Conservation (phyloP, 495 filamentous ascomycete species). For the Penicillium cinerascens region DNA sequence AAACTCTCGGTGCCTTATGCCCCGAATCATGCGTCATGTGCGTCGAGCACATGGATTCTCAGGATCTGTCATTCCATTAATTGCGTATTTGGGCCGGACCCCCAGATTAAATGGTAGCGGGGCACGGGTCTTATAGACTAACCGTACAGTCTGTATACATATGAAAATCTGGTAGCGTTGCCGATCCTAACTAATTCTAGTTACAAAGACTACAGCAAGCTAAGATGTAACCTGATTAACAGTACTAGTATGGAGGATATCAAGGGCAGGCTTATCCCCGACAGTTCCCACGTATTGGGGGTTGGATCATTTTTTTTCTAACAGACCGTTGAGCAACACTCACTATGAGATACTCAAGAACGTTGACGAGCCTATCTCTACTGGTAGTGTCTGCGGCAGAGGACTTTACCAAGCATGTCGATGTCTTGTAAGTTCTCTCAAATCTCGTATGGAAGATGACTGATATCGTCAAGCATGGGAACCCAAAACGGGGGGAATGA, state of each 20-base stretch:
- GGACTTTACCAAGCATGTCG: constrained; percentile 30
- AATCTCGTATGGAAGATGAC: not conserved
- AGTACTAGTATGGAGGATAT: no score
- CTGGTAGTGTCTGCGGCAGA: constrained; percentile 3
- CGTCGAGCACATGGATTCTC: not conserved
- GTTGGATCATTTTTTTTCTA: no score
- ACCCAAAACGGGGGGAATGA: constrained; percentile 59
- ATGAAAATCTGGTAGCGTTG: not conserved
- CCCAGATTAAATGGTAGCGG: not conserved
- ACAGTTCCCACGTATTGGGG: not conserved
- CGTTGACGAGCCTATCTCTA: constrained; percentile 9
- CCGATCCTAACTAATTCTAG: not conserved
- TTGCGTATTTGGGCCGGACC: not conserved
- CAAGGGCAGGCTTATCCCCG: not conserved
- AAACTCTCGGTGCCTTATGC: not conserved
- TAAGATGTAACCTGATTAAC: not conserved
- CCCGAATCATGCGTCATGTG: not conserved
- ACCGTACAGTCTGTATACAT: not conserved
- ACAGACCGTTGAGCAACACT: not conserved
- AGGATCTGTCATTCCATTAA: no score
- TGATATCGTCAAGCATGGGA: constrained; percentile 22
- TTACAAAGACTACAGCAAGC: not conserved
- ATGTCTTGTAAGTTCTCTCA: constrained; percentile 29
- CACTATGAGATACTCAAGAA: constrained; percentile 8
- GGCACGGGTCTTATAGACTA: not conserved